Conservation (phyloP, 305 asterid genomes). For the Fraxinus albicans region DNA sequence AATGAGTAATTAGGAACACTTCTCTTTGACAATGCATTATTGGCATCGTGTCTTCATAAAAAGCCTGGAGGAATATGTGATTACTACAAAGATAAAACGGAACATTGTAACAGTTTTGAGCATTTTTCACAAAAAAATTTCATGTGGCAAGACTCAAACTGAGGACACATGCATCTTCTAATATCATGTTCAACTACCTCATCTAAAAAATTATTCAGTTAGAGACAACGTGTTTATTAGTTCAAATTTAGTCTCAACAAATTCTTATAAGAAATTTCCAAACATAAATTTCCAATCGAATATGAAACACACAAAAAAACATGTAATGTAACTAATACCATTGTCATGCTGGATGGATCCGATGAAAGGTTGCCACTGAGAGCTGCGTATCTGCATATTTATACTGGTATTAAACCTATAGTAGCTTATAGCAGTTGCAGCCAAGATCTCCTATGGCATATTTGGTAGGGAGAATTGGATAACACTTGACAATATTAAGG, state of each 20-base stretch:
- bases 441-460: background rate
- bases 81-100: background rate
- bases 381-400: slow-evolving; percentile 70
- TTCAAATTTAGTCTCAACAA: background rate
- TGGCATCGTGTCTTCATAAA: background rate
- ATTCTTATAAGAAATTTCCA: background rate
- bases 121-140: background rate
- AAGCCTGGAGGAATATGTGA: background rate
- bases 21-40: background rate
- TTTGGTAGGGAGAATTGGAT: background rate
- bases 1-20: background rate
- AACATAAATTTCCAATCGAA: background rate
- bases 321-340: slow-evolving; percentile 33
- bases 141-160: background rate
- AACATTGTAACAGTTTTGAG: background rate
- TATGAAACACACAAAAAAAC: background rate
- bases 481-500: background rate
- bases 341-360: slow-evolving; percentile 24
- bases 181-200: background rate
- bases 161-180: background rate
- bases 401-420: slow-evolving; percentile 1
- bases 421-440: background rate
- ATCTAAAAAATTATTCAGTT: background rate
- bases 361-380: slow-evolving; percentile 54
- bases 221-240: background rate